Evolutionary conservation across 805 yeast genomes (phyloP), one percentile per base, ranked within the genome.

Genomic region (Yarrowia osloensis): DNA sequence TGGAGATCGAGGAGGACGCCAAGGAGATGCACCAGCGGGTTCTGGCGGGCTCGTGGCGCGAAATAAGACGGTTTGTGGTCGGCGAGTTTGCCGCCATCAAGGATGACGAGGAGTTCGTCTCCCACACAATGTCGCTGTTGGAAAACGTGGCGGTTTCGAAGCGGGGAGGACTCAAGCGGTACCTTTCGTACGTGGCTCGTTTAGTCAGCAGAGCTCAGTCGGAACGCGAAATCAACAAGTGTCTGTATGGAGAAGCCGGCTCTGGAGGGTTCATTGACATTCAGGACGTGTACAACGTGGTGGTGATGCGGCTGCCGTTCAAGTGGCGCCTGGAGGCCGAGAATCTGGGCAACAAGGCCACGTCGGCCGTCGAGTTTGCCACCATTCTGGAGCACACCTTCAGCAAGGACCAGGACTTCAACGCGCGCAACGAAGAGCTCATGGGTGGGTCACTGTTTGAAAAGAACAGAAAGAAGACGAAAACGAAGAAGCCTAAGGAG

Each of bases 401-500:
- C 26, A 22, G 44, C 33, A 42, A 61, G n/a, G 66, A 61, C 17
- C 54, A 44, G 33, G 66, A 61, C 44, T 61, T 61, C 11, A 61
- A 61, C 11, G 40, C 66, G 3, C 33, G 33, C 17, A 46, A 42
- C 11, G 63, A 57, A n/a, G 63, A 39, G 28, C 63, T 57, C n/a
- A 57, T 57, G 63, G 63, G 63, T 12, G 63, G 63, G 8, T 57
- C 63, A n/a, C 19, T 57, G 26, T 57, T 57, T 40, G 63, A 57
- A 29, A 57, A 40, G 28, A 39, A 57, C 37, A 17, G 63, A 19
- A 57, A 40, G 37, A 57, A 57, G 37, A 40, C 63, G 22, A 55
- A n/a, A 19, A 22, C 21, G 33, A 54, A 33, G 24, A 29, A 49
- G 9, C n/a, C 21, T n/a, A 49, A 49, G 55, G 37, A 47, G 4